Base-by-base conservation (phyloP, 75 land plant species). In the Pseudotsuga menziesii region DNA sequence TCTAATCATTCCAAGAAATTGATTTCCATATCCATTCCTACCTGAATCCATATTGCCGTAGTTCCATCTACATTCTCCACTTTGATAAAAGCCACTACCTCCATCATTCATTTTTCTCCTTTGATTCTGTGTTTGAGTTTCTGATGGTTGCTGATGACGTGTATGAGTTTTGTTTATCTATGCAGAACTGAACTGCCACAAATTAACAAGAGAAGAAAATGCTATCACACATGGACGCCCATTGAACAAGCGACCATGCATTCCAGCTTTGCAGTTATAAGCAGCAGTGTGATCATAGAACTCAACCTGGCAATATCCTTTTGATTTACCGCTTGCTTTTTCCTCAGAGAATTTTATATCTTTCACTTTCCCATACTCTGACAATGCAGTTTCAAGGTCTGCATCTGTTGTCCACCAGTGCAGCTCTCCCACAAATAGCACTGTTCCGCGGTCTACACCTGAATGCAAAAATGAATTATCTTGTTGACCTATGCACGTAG, bases 401-500 rank as follows among this genome's bases (percentile, higher is more conserved):
- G 94, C 94, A 83, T 96, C 96, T 2, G 96, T 96, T 0, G 98
- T 96, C 98, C 96, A 96, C 98, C 98, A 93, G 63, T 96, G 96
- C 41, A 96, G 78, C 74, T 96, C 96, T 12, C 93, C 93, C 14
- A 96, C 93, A 79, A 91, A 91, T 19, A 96, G 85, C 71, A 81
- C 83, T 16, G 93, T 88, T 20, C 86, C 85, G 5, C 92, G 32
- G 0, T 29, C 90, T 62, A 79, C 77, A 11, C 82, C 88, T 44
- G 48, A 6, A 44, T 44, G 48, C 48, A 44, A 44, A 44, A 44
- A 44, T 6, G 48, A 44, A 44, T 44, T 44, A 44, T 44, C 48
- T 44, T 44, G 48, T 5, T 44, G 48, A 8, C 48, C 7, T 44
- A 8, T 56, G 4, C 66, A 56, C 4, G 74, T 48, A 78, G 16